Evolutionary conservation across 2,329 filamentous ascomycete genomes (phyloP).

Genomic region (Cadophora malorum): DNA sequence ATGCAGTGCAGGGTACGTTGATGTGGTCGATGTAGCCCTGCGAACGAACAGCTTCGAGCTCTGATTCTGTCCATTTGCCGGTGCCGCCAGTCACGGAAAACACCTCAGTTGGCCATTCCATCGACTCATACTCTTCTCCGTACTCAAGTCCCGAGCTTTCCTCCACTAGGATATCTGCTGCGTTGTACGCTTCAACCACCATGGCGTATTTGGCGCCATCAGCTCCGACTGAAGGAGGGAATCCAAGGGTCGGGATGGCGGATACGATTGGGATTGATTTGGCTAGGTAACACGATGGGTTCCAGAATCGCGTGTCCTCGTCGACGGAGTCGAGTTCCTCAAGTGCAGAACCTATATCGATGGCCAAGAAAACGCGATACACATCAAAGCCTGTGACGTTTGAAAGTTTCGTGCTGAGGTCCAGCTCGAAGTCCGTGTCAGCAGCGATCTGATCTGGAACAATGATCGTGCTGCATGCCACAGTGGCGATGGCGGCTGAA

Average conservation of each 20-base stretch:
- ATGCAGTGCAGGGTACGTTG: constrained; percentile 7
- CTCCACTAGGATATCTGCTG: not conserved
- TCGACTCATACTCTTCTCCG: not conserved
- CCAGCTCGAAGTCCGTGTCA: constrained; percentile 8
- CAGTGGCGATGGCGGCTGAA: not conserved
- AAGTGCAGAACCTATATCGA: not conserved
- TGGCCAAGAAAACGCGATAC: not conserved
- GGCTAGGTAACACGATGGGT: not conserved
- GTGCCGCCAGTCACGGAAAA: constrained; percentile 7
- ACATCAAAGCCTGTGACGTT: not conserved
- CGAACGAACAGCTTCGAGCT: not conserved
- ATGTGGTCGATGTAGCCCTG: not conserved
- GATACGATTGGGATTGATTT: not conserved
- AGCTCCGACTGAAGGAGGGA: not conserved
- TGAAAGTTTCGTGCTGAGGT: not conserved
- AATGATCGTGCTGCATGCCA: not conserved
- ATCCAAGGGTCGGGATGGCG: not conserved
- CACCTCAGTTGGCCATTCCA: not conserved
- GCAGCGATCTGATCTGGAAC: constrained; percentile 1
- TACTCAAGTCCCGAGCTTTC: not conserved
- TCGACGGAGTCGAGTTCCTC: not conserved
- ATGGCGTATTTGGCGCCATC: not conserved
- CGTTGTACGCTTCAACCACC: not conserved
- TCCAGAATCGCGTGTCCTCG: not conserved
- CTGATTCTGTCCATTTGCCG: not conserved